Percentiles rank a stretch among this genome's conserved stretches.
Evolutionary conservation across 225 moss, liverwort and hornwort genomes (phyloP).

Genomic region (Pseudoscleropodium purum): DNA sequence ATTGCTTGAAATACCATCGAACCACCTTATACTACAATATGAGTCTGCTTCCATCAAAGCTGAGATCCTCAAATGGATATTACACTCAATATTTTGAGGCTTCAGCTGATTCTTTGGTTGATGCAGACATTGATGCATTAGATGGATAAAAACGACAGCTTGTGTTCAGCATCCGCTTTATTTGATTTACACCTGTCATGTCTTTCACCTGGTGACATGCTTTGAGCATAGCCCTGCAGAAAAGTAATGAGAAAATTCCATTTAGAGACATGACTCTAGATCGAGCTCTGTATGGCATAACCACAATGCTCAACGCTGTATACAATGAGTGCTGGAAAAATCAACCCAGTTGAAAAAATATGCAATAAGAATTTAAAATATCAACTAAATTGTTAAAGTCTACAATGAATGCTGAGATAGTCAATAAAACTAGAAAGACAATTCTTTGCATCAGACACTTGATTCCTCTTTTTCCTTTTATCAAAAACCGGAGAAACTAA

Average conservation of each 20-base stretch:
- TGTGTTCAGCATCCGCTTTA: conserved; percentile 33
- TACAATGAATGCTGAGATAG: background rate
- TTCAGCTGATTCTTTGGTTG: background rate
- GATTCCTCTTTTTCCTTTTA: background rate
- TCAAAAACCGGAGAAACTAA: background rate
- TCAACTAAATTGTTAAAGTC: background rate
- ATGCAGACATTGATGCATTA: background rate
- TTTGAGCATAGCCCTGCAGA: conserved; percentile 49
- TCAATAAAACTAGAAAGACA: background rate
- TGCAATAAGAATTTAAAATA: background rate
- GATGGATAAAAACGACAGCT: conserved; percentile 11
- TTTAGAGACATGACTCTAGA: background rate
- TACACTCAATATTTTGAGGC: background rate
- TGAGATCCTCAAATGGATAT: background rate
- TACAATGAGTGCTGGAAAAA: background rate
- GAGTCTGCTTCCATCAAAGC: background rate
- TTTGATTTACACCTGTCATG: conserved; percentile 21
- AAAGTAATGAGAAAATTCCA: background rate
- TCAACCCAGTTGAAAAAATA: background rate
- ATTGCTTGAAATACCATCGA: background rate
- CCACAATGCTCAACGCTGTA: background rate
- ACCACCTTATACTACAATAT: background rate
- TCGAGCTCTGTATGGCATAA: background rate
- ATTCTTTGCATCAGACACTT: background rate
- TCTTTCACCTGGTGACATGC: conserved; percentile 55